Percentiles rank a stretch among this genome's conserved stretches.
phyloP scores from a whole-genome alignment of 306 rosid species.

The Bauhinia variegata region DNA sequence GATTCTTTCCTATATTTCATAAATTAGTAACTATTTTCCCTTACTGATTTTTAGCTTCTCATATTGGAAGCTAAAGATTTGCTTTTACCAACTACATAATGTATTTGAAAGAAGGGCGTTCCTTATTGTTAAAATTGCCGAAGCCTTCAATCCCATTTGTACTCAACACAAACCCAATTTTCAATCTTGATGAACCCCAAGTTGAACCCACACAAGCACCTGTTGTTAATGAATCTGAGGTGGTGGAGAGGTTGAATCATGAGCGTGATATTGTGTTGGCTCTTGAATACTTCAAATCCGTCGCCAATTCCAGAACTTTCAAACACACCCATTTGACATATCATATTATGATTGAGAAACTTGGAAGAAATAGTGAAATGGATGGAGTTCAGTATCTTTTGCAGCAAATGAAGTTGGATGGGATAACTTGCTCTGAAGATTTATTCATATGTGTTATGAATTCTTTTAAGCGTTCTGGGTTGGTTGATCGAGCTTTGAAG shows the following conservation, averaged over 20 bases:
- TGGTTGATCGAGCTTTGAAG: slow-evolving; percentile 71
- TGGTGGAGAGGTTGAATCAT: slow-evolving; percentile 44
- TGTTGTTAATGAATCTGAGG: slow-evolving; percentile 53
- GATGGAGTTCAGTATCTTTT: slow-evolving; percentile 73
- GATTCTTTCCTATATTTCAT: not conserved
- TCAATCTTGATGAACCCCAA: slow-evolving; percentile 44
- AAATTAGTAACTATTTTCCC: not conserved
- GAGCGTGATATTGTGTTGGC: slow-evolving; percentile 49
- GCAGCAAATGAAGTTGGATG: slow-evolving; percentile 48
- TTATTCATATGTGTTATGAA: slow-evolving; percentile 57
- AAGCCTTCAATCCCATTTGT: slow-evolving; percentile 67
- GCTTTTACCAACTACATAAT: slow-evolving; percentile 27
- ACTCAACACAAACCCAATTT: slow-evolving; percentile 57
- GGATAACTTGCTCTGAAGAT: slow-evolving; percentile 68
- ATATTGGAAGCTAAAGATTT: no score
- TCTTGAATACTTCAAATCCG: slow-evolving; percentile 61
- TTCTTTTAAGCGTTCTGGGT: slow-evolving; percentile 50
- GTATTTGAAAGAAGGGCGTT: slow-evolving; percentile 73
- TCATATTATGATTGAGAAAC: slow-evolving; percentile 68
- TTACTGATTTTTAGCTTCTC: not conserved
- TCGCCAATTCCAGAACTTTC: slow-evolving; percentile 65
- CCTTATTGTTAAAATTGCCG: slow-evolving; percentile 59
- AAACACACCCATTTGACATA: slow-evolving; percentile 75
- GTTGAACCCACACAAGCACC: slow-evolving; percentile 19
- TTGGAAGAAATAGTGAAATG: slow-evolving; percentile 52